Evolutionary conservation across 2,329 filamentous ascomycete genomes (phyloP).

Genomic region (Cercospora sp.): DNA sequence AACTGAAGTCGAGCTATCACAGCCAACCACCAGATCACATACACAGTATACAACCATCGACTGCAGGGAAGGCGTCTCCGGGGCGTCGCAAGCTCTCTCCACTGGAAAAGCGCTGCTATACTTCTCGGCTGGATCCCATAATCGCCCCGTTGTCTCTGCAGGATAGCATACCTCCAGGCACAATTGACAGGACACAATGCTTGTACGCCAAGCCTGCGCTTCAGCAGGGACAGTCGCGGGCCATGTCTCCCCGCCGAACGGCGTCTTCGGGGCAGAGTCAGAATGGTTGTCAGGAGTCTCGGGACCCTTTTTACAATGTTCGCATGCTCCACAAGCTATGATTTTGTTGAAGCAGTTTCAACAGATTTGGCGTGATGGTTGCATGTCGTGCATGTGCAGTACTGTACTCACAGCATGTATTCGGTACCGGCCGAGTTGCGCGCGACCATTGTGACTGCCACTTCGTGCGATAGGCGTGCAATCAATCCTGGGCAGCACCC

Average conservation of each 20-base stretch:
- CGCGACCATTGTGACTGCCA: not conserved
- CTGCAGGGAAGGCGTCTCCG: not conserved
- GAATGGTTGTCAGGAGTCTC: not conserved
- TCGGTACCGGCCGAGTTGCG: not conserved
- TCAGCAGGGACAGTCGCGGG: not conserved
- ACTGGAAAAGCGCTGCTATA: not conserved
- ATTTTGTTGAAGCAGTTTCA: not conserved
- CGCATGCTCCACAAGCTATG: not conserved
- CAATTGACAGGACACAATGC: not conserved
- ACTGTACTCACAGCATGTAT: not conserved
- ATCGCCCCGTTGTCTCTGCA: not conserved
- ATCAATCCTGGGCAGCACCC: not conserved
- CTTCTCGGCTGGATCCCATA: not conserved
- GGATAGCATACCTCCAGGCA: not conserved
- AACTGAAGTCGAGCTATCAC: not conserved
- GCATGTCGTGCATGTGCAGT: not conserved
- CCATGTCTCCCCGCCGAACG: constrained; percentile 1
- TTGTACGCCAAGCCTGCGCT: not conserved
- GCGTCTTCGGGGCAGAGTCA: not conserved
- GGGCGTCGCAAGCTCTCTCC: not conserved
- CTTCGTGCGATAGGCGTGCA: not conserved
- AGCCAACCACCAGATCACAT: not conserved
- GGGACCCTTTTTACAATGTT: not conserved
- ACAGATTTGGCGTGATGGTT: not conserved
- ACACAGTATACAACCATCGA: not conserved